Evolutionary conservation across 106 monocot species (phyloP).

Genomic region (Alisma plantagoaquatica): DNA sequence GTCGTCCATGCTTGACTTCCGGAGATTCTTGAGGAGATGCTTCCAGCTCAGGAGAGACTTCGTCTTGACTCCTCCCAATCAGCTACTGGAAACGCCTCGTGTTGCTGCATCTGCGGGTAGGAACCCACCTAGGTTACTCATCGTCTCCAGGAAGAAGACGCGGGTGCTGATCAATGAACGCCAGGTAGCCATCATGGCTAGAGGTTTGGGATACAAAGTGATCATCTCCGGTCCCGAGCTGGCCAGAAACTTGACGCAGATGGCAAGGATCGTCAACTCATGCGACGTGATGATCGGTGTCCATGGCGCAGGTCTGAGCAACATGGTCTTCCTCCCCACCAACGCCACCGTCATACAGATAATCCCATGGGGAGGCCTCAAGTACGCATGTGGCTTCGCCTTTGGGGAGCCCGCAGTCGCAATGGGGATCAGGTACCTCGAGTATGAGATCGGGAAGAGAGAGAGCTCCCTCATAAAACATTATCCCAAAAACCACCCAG

Average conservation of each 20-base stretch:
- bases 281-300: conserved; percentile 63
- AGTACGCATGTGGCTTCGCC: background rate
- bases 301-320: conserved; percentile 69
- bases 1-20: conserved; percentile 31
- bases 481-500: conserved; percentile 47
- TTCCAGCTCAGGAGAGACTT: conserved; percentile 22
- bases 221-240: conserved; percentile 29
- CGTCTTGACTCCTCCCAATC: background rate
- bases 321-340: conserved; percentile 45
- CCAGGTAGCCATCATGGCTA: conserved; percentile 28
- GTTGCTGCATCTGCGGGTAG: background rate
- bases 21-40: conserved; percentile 18
- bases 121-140: conserved; percentile 41
- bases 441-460: conserved; percentile 37
- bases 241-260: conserved; percentile 16
- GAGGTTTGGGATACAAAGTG: conserved; percentile 41
- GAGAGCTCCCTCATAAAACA: conserved; percentile 34
- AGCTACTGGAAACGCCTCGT: no score
- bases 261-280: conserved; percentile 47
- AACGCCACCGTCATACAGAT: conserved; percentile 17
- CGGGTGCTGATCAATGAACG: conserved; percentile 36
- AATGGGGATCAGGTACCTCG: conserved; percentile 52
- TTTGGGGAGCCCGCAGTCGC: conserved; percentile 41
- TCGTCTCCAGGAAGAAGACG: conserved; percentile 42
- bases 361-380: background rate